These are phyloP conservation scores for Gleditsia sinensis DNA, from an alignment of 306 rosid genomes.

Conservation along the genomic window DNA sequence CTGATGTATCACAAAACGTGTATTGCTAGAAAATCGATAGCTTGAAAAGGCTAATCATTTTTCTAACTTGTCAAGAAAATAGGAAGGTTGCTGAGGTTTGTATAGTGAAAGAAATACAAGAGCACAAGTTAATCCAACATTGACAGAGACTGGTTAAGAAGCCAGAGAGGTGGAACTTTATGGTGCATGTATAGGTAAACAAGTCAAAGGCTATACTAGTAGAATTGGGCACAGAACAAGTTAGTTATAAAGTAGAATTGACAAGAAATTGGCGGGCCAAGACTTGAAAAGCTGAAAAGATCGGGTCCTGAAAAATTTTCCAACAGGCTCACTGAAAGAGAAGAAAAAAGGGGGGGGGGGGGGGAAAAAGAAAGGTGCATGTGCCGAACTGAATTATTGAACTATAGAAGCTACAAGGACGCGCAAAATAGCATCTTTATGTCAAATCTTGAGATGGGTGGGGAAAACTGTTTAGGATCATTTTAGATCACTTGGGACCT, in stretches of 20 bases:
- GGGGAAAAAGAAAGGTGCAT: slow-evolving; percentile 30
- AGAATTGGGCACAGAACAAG: slow-evolving; percentile 39
- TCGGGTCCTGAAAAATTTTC: slow-evolving; percentile 36
- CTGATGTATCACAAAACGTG: background rate
- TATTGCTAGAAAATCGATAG: background rate
- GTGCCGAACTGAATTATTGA: slow-evolving; percentile 62
- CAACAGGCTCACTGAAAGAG: slow-evolving; percentile 29
- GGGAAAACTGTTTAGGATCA: slow-evolving; percentile 29
- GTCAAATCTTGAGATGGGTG: slow-evolving; percentile 47
- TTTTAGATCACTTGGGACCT: slow-evolving; percentile 41
- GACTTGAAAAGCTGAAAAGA: slow-evolving; percentile 41
- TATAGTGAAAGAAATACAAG: background rate
- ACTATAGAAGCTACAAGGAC: slow-evolving; percentile 10
- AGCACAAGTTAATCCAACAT: background rate
- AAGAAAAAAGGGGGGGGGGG: no score
- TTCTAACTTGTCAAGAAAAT: background rate
- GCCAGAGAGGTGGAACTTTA: background rate
- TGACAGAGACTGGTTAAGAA: background rate
- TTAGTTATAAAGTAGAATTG: slow-evolving; percentile 42
- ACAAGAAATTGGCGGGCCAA: slow-evolving; percentile 36
- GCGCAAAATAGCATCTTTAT: slow-evolving; percentile 40
- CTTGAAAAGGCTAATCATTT: background rate
- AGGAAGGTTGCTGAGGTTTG: background rate
- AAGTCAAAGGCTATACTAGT: slow-evolving; percentile 41
- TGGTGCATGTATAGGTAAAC: slow-evolving; percentile 2